Base-by-base conservation (phyloP, 495 filamentous ascomycete genomes). In the Sordaria brevicollis region DNA sequence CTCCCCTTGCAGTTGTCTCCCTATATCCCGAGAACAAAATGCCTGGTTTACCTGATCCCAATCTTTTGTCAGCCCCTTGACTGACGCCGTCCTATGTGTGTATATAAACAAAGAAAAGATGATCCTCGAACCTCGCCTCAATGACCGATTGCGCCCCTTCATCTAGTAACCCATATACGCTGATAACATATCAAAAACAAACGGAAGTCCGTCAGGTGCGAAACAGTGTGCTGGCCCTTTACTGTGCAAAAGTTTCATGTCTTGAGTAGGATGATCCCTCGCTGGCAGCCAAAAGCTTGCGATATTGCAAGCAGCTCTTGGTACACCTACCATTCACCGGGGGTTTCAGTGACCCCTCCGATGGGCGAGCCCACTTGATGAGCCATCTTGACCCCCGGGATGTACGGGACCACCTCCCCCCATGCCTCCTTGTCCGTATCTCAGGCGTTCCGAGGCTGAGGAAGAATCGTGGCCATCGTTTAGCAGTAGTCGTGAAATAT, bases 401-500 rank as follows among this genome's bases (percentile, higher is more conserved):
- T 41, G 25, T 25, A 74, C 73, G 10, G 68, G 15, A 19, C 65
- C 49, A 4, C 21, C 49, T 57, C 25, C 49, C 13, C 25, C 49
- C 49, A 57, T 31, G 31, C 49, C 25, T 31, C 49, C 49, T 1
- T 62, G 49, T 31, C 49, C 49, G 25, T 62, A 62, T 62, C 49
- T 62, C 49, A 62, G 49, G 25, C 49, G 49, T 31, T 62, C 49
- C 11, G 49, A 62, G 49, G 25, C 49, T 31, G 49, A 62, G 43
- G 43, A 54, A 17, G 49, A 29, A 13, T 62, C 68, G 10, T 35
- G 43, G 17, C 21, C 67, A 35, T 71, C 70, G 11, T 71, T 38
- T 75, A 36, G 72, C 72, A 70, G 65, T 49, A 67, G 69, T 67
- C 25, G 77, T 29, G 34, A 73, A 54, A 67, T 74, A 68, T 54